A percentile compares a stretch with the other conserved stretches of the same genome.
These are phyloP conservation scores for Yamadazyma dendronema DNA, from an alignment of 1,139 yeast genomes.

Conservation along the genomic window DNA sequence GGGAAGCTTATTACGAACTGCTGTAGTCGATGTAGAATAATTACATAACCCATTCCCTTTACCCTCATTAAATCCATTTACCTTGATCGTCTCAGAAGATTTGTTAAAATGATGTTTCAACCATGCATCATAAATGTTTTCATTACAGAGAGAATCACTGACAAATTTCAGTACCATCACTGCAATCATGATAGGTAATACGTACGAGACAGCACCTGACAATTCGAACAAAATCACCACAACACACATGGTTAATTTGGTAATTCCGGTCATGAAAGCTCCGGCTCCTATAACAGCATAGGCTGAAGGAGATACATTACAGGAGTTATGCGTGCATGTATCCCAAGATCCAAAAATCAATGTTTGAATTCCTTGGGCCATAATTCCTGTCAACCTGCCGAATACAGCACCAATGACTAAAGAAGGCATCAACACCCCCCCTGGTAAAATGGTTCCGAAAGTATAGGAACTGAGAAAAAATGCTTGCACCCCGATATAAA, in stretches of 20 bases:
- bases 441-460: conserved; percentile 62
- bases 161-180: conserved; percentile 53
- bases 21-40: conserved; percentile 31
- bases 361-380: conserved; percentile 53
- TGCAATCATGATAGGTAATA: conserved; percentile 58
- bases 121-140: conserved; percentile 51
- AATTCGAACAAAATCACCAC: conserved; percentile 58
- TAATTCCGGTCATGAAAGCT: conserved; percentile 54
- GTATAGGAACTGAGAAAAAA: conserved; percentile 52
- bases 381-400: conserved; percentile 65
- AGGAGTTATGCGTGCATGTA: conserved; percentile 52
- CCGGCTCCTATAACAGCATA: conserved; percentile 65
- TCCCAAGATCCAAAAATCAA: conserved; percentile 39
- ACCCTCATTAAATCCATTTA: conserved; percentile 25
- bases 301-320: conserved; percentile 56
- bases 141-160: conserved; percentile 46
- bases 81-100: conserved; percentile 3
- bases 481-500: conserved; percentile 51
- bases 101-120: conserved; percentile 30
- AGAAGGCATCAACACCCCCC: conserved; percentile 69
- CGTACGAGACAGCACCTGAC: conserved; percentile 60
- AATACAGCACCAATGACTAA: conserved; percentile 68
- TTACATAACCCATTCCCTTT: conserved; percentile 43
- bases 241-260: conserved; percentile 55
- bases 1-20: conserved; percentile 32